Base-by-base conservation (phyloP, 139 green algal genomes). In the Nannochloris sp. region DNA sequence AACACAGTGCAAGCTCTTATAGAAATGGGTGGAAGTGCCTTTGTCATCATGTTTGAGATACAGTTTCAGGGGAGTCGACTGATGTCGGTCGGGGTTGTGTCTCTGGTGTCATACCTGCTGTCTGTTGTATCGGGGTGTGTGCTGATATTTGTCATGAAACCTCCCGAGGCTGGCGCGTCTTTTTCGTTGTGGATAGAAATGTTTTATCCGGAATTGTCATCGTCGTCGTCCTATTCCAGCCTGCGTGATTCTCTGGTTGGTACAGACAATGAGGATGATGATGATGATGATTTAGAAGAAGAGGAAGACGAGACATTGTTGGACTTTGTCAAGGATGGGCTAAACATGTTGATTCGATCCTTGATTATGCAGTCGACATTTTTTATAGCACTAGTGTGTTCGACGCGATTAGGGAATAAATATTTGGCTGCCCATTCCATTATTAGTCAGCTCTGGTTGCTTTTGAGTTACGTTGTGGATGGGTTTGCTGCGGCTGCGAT, bases 401-500 rank as follows among this genome's bases (percentile, higher is more conserved):
- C 77, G 4, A 55, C 69, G 1, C 56, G 67, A 16, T 60, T 87
- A 53, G 78, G 81, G 25, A 76, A 83, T 21, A 51, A 71, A 16
- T 51, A 65, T 0, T 72, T 85, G 21, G 81, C 80, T 53, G 80
- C 80, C 1, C 75, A 87, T 57, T 66, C 72, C 54, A 68, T 88
- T 4, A 58, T 87, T 2, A 74, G 59, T 5, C 82, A 89, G 73
- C 70, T 89, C 7, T 89, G 83, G 83, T 62, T 84, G 16, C 48
- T 86, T 15, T 71, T 74, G 16, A 53, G 44, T 10, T 89, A 89
- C 56, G 37, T 78, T 11, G 75, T 83, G 12, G 83, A 89, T 64
- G 83, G 80, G 6, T 88, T 89, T 68, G 82, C 83, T 23, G 84
- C 71, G 4, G 80, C 77, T 3, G 83, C 74, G 27, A 89, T 84